These are phyloP conservation scores for Trichoderma sp. DNA, from an alignment of 2,329 filamentous ascomycete species.

Conservation along the genomic window DNA sequence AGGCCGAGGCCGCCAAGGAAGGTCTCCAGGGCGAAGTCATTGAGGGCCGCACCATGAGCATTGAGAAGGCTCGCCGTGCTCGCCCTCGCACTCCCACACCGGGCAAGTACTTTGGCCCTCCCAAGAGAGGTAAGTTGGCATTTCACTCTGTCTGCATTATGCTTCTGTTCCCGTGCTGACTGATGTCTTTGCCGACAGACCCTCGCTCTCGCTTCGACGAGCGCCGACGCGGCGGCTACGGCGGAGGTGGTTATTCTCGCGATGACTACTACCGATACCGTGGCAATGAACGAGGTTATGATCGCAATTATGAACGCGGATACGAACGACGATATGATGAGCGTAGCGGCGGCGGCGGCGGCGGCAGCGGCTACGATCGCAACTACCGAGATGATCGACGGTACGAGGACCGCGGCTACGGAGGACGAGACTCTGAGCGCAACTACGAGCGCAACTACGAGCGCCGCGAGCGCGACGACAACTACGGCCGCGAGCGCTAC, in stretches of 20 bases:
- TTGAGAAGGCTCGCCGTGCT: conserved; percentile 96
- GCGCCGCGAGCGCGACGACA: conserved; percentile 45
- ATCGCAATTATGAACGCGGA: conserved; percentile 45
- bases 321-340: conserved; percentile 42
- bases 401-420: conserved; percentile 46
- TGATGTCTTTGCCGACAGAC: conserved; percentile 27
- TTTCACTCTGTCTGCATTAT: conserved; percentile 23
- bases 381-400: conserved; percentile 48
- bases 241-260: conserved; percentile 47
- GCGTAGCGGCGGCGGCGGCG: conserved; percentile 22
- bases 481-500: conserved; percentile 39
- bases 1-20: conserved; percentile 95
- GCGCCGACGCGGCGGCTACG: conserved; percentile 60
- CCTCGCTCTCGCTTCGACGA: conserved; percentile 53
- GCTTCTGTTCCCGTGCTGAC: conserved; percentile 20
- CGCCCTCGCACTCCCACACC: conserved; percentile 94
- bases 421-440: conserved; percentile 46
- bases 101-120: conserved; percentile 98
- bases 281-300: conserved; percentile 42
- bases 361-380: conserved; percentile 43
- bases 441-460: conserved; percentile 57
- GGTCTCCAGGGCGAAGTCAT: conserved; percentile 92
- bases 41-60: conserved; percentile 92
- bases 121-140: conserved; percentile 78
- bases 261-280: conserved; percentile 59